Evolutionary conservation across 805 yeast species (phyloP), one percentile per base, ranked within the genome.

Genomic region (Saccharomyces kudriavzevii): DNA sequence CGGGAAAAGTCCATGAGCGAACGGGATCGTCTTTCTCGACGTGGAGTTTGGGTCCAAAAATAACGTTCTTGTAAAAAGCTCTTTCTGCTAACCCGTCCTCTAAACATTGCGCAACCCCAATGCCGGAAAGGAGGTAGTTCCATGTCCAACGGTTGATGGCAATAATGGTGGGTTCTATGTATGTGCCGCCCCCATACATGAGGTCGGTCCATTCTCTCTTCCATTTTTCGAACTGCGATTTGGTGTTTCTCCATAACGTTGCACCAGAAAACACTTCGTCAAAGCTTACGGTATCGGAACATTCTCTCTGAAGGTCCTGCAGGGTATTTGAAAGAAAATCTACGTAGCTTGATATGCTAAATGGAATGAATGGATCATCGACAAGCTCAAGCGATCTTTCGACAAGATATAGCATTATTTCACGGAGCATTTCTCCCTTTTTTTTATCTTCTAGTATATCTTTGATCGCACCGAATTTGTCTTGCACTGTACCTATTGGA

Each of bases 341-440:
- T 5, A 80, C 78, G 55, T 81, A 75, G 5, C 72, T 71, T 3
- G 65, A 67, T 35, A 87, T 67, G 63, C 83, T 80, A 59, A 77
- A 85, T 2, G 96, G 96, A 17, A 91, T 73, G 45, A 89, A 67
- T 1, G 97, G 96, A 45, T 77, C 78, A 60, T 90, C 96, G 0
- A 83, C 79, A n/a, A 86, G 63, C 48, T 79, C 76, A n/a, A 89
- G 63, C 0, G 78, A 69, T 2, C 84, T 57, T 48, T 77, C 72
- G 3, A 87, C 74, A 1, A 85, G 62, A 24, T 86, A 63, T 52
- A 82, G 78, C 2, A 83, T 78, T 56, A 89, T 62, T 17, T 81
- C 77, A 8, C 71, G 63, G 62, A 85, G 89, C 50, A 77, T 74
- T 17, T 70, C 64, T 14, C 72, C 74, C 1, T 82, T 76, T 60